phyloP scores from a whole-genome alignment of 495 filamentous ascomycete genomes.

The Aspergillus heteromorphus region DNA sequence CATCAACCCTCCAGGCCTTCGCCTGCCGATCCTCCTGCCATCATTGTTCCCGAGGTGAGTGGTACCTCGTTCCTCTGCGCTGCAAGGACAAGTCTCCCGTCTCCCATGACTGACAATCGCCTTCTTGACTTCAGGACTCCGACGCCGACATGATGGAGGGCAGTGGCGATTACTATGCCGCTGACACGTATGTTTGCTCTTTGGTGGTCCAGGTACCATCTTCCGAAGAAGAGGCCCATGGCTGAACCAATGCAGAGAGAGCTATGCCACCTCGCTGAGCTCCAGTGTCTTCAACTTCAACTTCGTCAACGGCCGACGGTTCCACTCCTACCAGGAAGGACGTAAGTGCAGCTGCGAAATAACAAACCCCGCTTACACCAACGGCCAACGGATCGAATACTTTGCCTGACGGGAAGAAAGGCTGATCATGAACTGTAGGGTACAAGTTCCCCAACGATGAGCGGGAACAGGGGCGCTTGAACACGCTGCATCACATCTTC shows the following conservation, averaged over 20 bases:
- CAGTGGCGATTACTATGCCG: neutral
- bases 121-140: too few relatives aligned
- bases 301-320: constrained; percentile 6
- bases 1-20: too few relatives aligned
- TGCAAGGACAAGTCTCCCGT: too few relatives aligned
- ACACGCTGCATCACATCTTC: constrained; percentile 30
- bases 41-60: too few relatives aligned
- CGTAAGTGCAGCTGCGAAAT: neutral
- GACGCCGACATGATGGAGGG: too few relatives aligned
- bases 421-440: neutral
- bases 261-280: constrained; percentile 3
- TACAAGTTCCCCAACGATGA: constrained; percentile 23
- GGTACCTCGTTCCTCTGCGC: too few relatives aligned
- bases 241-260: neutral
- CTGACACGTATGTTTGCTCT: neutral
- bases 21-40: too few relatives aligned
- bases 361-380: too few relatives aligned
- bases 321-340: constrained; percentile 6
- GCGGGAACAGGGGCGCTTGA: constrained; percentile 22
- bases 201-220: neutral
- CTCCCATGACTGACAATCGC: too few relatives aligned
- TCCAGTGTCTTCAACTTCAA: constrained; percentile 1
- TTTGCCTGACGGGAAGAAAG: too few relatives aligned
- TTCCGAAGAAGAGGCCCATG: too few relatives aligned
- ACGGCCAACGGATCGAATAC: neutral